Evolutionary conservation across 2,329 filamentous ascomycete species (phyloP).

Genomic region (Fusarium anthophilum): DNA sequence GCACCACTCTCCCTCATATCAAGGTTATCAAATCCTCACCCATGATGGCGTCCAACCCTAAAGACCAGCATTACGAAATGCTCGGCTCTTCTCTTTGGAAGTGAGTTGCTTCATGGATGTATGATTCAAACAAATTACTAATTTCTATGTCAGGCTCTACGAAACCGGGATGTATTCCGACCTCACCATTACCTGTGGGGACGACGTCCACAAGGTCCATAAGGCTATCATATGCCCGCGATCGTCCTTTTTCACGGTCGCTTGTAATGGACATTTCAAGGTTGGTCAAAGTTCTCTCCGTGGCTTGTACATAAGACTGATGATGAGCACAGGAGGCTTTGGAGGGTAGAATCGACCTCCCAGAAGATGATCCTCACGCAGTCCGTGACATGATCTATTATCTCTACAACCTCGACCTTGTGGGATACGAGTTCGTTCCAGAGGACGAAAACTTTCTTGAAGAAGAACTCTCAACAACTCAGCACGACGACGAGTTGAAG

Average conservation of each 20-base stretch:
- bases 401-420: constrained; percentile 5
- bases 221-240: background rate
- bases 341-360: background rate
- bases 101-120: background rate
- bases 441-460: background rate
- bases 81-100: background rate
- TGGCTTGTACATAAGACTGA: background rate
- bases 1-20: fast-evolving
- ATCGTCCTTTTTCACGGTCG: background rate
- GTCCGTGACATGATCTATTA: constrained; percentile 12
- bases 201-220: background rate
- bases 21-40: background rate
- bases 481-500: fast-evolving
- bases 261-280: background rate
- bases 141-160: background rate
- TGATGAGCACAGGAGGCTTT: background rate
- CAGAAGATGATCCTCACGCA: background rate
- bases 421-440: background rate
- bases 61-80: background rate
- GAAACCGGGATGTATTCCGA: background rate
- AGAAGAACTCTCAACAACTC: background rate
- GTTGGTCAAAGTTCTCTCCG: background rate
- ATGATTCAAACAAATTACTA: background rate
- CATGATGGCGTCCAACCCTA: background rate
- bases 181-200: background rate